These are phyloP conservation scores for Brasilioporus rufonigricans DNA, from an alignment of 768 basidiomycete species.

Conservation along the genomic window DNA sequence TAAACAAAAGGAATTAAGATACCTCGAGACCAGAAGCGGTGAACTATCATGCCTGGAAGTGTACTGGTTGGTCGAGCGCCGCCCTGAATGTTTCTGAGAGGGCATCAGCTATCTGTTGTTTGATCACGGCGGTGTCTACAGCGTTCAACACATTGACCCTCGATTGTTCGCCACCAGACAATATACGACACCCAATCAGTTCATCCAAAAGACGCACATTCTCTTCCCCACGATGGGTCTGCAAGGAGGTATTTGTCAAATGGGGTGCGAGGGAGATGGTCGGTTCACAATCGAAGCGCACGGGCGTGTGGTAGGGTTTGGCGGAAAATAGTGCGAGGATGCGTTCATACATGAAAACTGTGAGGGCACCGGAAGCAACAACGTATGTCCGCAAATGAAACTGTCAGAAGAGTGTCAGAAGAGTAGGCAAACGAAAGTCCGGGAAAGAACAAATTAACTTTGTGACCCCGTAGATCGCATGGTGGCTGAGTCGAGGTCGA, in stretches of 20 bases:
- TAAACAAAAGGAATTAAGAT: neutral
- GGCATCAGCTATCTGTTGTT: slow-evolving; percentile 59
- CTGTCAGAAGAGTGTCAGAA: slow-evolving; percentile 39
- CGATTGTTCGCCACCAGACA: slow-evolving; percentile 33
- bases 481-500: slow-evolving; percentile 15
- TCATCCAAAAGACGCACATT: slow-evolving; percentile 80
- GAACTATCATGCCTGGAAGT: slow-evolving; percentile 67
- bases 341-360: slow-evolving; percentile 76
- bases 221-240: slow-evolving; percentile 61
- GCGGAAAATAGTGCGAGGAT: slow-evolving; percentile 89
- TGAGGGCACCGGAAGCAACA: slow-evolving; percentile 71
- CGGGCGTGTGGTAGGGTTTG: slow-evolving; percentile 59
- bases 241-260: slow-evolving; percentile 91
- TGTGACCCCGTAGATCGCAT: slow-evolving; percentile 45
- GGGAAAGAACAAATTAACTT: slow-evolving; percentile 42
- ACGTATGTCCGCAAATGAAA: slow-evolving; percentile 94
- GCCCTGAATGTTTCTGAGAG: slow-evolving; percentile 85
- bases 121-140: slow-evolving; percentile 48
- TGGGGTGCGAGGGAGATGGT: slow-evolving; percentile 56
- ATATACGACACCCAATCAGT: slow-evolving; percentile 61
- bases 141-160: slow-evolving; percentile 18
- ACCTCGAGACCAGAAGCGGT: neutral
- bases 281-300: slow-evolving; percentile 24
- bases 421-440: neutral
- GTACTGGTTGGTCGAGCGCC: slow-evolving; percentile 73